Base-by-base conservation (phyloP, 2,329 filamentous ascomycete genomes). In the Verticillium dahliae region DNA sequence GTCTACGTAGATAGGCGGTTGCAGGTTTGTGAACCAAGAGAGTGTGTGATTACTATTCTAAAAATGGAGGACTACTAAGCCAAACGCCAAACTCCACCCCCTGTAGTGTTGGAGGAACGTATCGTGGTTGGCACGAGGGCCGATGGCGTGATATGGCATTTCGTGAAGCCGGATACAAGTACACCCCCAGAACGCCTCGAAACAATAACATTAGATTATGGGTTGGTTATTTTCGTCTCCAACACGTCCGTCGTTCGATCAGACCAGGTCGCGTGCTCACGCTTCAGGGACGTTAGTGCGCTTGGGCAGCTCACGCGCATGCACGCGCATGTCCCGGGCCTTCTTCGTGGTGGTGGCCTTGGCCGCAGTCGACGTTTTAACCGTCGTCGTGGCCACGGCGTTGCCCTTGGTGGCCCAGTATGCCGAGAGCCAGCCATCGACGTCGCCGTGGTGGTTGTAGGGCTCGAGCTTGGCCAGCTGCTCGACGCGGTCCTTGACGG, bases 391-490 rank as follows among this genome's bases (percentile, higher is more conserved):
- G 27, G 22, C 56, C 22, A 33, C 41, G 14, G 4, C 56, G 14
- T 35, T 55, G 15, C 56, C 61, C 55, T 63, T 65, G 14, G 65
- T 69, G 6, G 64, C 61, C 68, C 70, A 75, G 65, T 75, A 75
- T 1, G 62, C 67, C 10, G 72, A 69, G 2, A 77, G 67, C 4
- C 66, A 68, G 6, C 67, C 65, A 41, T 70, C 62, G 6, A 74
- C 69, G 35, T 69, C 69, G 0, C 69, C 69, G 4, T 72, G 66
- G 45, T 75, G 69, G 60, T 68, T 69, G 61, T 76, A 77, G 0
- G 74, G 73, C 56, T 72, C 63, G 41, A 72, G 63, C 27, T 59
- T 65, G 14, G 72, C 73, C 63, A 75, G 72, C 60, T 63, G 64
- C 66, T 73, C 67, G 7, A 75, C 64, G 62, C 70, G 70, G 13